Evolutionary conservation across 306 rosid genomes (phyloP).

Genomic region (Mucuna pruriens): DNA sequence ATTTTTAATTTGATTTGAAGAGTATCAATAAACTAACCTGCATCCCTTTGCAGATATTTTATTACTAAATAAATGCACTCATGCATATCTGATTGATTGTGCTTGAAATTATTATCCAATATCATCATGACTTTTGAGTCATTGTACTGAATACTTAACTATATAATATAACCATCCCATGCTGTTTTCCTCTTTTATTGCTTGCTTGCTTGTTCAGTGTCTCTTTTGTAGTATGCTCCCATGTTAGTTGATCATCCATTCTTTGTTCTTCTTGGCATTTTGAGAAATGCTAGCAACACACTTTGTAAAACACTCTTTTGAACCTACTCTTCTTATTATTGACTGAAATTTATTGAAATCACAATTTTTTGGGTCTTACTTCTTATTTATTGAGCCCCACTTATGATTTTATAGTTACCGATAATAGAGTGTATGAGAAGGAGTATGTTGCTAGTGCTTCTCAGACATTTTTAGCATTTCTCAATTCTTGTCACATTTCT

Average conservation of each 20-base stretch:
- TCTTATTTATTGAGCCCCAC: background rate
- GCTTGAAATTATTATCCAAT: background rate
- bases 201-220: background rate
- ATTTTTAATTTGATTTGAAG: background rate
- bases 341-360: background rate
- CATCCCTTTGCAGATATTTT: background rate
- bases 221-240: background rate
- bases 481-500: background rate
- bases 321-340: no score
- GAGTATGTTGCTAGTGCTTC: background rate
- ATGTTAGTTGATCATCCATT: background rate
- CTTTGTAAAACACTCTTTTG: background rate
- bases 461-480: background rate
- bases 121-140: constrained; percentile 5
- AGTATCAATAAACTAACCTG: background rate
- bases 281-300: background rate
- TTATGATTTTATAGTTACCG: background rate
- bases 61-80: background rate
- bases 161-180: background rate
- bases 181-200: constrained; percentile 13
- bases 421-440: background rate
- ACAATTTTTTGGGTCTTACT: background rate
- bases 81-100: background rate
- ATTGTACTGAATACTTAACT: background rate
- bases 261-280: constrained; percentile 24